Conservation (phyloP, 805 yeast genomes). For the Suhomyces tanzawaensis region DNA sequence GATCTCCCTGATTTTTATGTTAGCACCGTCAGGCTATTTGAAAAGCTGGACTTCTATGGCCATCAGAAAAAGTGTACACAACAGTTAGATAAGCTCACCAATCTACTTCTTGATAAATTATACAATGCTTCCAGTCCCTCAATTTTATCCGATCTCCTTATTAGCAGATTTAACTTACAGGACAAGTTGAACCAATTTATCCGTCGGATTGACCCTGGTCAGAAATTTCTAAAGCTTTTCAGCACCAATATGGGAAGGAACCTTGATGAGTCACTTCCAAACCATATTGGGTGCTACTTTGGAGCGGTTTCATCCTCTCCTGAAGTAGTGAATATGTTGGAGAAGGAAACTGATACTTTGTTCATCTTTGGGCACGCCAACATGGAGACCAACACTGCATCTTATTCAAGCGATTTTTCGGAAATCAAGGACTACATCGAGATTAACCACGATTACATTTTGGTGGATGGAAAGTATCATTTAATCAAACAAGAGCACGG, state of each 20-base stretch:
- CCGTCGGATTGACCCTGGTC: slow-evolving; percentile 20
- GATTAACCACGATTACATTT: slow-evolving; percentile 42
- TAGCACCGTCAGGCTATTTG: slow-evolving; percentile 19
- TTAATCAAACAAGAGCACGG: slow-evolving; percentile 15
- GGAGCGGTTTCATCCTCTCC: slow-evolving; percentile 49
- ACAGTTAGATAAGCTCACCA: not conserved
- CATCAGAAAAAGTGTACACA: not conserved
- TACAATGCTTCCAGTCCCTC: slow-evolving; percentile 58
- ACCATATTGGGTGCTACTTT: slow-evolving; percentile 69
- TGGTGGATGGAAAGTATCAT: slow-evolving; percentile 30
- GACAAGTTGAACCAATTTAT: slow-evolving; percentile 49
- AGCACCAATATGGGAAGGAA: slow-evolving; percentile 68
- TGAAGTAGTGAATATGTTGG: slow-evolving; percentile 19
- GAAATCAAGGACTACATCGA: slow-evolving; percentile 29
- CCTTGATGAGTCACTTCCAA: slow-evolving; percentile 64
- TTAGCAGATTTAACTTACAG: slow-evolving; percentile 57
- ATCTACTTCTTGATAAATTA: slow-evolving; percentile 40
- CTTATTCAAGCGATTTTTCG: slow-evolving; percentile 19
- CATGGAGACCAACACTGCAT: slow-evolving; percentile 30
- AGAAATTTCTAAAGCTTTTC: slow-evolving; percentile 44
- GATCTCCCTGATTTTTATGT: slow-evolving; percentile 53
- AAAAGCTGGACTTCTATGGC: not conserved
- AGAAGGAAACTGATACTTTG: slow-evolving; percentile 60
- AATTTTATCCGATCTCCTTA: slow-evolving; percentile 67
- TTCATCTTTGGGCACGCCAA: slow-evolving; percentile 65